phyloP scores from a whole-genome alignment of 2,329 filamentous ascomycete species.

The Dactylonectria estremocensis region DNA sequence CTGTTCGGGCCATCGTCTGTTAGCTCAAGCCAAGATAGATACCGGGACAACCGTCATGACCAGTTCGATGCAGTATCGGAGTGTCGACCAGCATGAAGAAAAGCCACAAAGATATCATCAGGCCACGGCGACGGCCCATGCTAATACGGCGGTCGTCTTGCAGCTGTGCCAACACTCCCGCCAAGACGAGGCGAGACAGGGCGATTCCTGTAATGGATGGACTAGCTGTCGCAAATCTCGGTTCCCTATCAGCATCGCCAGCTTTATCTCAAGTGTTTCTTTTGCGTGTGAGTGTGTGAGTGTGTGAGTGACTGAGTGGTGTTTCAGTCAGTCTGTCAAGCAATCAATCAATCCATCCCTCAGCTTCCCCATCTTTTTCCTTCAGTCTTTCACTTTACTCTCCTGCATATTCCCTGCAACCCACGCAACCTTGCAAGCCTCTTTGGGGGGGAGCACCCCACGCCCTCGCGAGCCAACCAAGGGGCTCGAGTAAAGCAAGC shows the following conservation, averaged over 20 bases:
- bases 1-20: neutral
- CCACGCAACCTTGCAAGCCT: neutral
- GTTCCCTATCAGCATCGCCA: slow-evolving; percentile 16
- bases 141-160: slow-evolving; percentile 7
- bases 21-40: slow-evolving; percentile 6
- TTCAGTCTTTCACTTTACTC: neutral
- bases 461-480: slow-evolving; percentile 23
- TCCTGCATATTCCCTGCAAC: neutral
- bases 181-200: slow-evolving; percentile 19
- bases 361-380: slow-evolving; percentile 5
- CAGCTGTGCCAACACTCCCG: slow-evolving; percentile 12
- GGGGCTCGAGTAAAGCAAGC: slow-evolving; percentile 7
- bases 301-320: slow-evolving; percentile 4
- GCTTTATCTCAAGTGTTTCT: slow-evolving; percentile 20
- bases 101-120: slow-evolving; percentile 15
- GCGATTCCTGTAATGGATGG: slow-evolving; percentile 5
- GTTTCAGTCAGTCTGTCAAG: slow-evolving; percentile 6
- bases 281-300: slow-evolving; percentile 3
- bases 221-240: slow-evolving; percentile 3
- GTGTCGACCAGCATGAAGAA: neutral
- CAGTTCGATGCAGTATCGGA: slow-evolving; percentile 9
- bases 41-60: slow-evolving; percentile 6
- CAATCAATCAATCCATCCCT: neutral
- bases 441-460: slow-evolving; percentile 19
- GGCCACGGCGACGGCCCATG: slow-evolving; percentile 16